Base-by-base conservation (phyloP, 2,329 filamentous ascomycete species). In the Rhexocercosporidium sp. region DNA sequence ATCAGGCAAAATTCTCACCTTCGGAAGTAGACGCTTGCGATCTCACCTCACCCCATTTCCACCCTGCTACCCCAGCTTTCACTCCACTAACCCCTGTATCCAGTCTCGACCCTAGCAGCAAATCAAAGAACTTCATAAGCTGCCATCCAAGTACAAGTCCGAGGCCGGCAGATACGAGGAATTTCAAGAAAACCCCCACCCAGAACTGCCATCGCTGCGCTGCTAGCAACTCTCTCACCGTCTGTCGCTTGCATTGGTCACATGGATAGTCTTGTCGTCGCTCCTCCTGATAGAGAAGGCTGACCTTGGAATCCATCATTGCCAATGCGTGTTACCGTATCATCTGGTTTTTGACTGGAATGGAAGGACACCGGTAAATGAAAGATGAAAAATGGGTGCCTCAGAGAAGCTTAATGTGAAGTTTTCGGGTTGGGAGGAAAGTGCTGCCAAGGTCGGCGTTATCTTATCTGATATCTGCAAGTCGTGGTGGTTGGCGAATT, bases 11-110 rank as follows among this genome's bases (percentile, higher is more conserved):
- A 22, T 44, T 3, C 7, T 3, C 22, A 8, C 5, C 11, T 22
- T 11, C 34, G 22, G 11, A n/a, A 3, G 3, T 8, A 11, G 44
- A 18, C 27, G 2, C 4, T 39, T 9, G 34, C 22, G 9, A 29
- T 49, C 51, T 44, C 29, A 63, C 65, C 31, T 66, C 41, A 18
- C 53, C 57, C 65, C 65, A 66, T 41, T 46, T 63, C 65, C 51
- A 49, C 44, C 44, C 65, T 22, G n/a, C 60, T 41, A 39, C 59
- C 59, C 44, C 27, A 18, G 44, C 22, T 59, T 44, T 12, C 22
- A 59, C 56, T 7, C 39, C 37, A 8, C 56, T 3, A 20, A 44
- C 22, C 56, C 34, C 22, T 1, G 16, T 59, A 20, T 44, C 5
- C 8, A 20, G 34, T 25, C 54, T 22, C 54, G 22, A 41, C 22